Evolutionary conservation across 805 yeast species (phyloP), one percentile per base, ranked within the genome.

Genomic region (Candida sanyiensis): DNA sequence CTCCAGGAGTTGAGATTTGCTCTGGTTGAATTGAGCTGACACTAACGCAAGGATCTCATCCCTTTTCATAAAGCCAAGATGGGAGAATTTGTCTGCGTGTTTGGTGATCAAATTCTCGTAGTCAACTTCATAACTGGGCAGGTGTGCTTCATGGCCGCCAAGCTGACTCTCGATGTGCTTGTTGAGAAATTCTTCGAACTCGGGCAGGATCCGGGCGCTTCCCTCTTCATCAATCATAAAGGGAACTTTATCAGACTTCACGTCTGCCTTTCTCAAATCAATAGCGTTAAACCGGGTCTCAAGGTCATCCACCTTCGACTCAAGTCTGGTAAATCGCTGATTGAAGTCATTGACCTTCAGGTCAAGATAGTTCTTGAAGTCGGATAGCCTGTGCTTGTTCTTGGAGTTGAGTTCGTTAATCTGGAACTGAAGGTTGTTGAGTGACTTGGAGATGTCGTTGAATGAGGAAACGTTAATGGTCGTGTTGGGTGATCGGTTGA

Each of bases 401-500:
- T 42, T 52, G 10, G 37, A 12, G 31, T 49, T 44, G 5, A 47
- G 12, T 13, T 54, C 57, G 28, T 52, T 51, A 19, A 54, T 50
- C 34, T 52, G 57, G 41, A 43, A 45, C 36, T 54, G 58, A 12
- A 54, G 36, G 19, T 42, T 37, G 8, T 46, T 43, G 4, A 54
- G 25, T 3, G 53, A 43, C 24, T 36, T 50, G 15, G 56, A 42
- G 5, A 53, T 43, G 27, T 53, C 57, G 11, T 37, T 40, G 13
- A 48, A 39, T 1, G 47, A 43, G 13, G 38, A 30, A 35, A 46
- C 42, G 23, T 42, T 45, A 22, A 23, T 35, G 18, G 44, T 22
- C 6, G 33, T 19, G 20, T 25, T 26, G 15, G 35, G 28, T n/a
- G 28, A 22, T 18, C 18, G 22, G 31, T 16, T 25, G 23, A 38